These are phyloP conservation scores for Allium sativum DNA, from an alignment of 106 monocot species.

Conservation along the genomic window DNA sequence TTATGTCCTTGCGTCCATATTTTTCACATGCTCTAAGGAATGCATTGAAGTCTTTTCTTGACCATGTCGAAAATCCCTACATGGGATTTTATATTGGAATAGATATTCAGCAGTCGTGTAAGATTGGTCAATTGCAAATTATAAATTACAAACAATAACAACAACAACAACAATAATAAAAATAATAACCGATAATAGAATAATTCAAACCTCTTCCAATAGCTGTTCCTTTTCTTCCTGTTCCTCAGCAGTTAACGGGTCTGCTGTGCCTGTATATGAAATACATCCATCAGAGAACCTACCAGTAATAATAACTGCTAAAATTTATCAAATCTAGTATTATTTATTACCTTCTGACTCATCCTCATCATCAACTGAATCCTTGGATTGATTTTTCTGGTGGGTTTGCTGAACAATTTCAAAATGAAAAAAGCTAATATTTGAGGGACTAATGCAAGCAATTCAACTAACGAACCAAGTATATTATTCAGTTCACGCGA, in stretches of 20 bases:
- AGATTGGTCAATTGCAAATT: too few species aligned
- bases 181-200: neutral
- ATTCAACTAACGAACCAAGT: too few species aligned
- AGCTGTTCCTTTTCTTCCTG: conserved; percentile 84
- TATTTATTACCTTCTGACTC: conserved; percentile 61
- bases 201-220: conserved; percentile 60
- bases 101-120: too few species aligned
- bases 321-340: neutral
- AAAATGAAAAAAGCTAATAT: conserved; percentile 2
- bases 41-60: conserved; percentile 85
- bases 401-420: conserved; percentile 41
- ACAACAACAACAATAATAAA: too few species aligned
- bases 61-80: conserved; percentile 92
- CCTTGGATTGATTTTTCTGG: conserved; percentile 66
- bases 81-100: too few species aligned
- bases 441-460: neutral
- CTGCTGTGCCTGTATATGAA: conserved; percentile 42
- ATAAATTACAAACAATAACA: too few species aligned
- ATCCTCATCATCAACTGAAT: conserved; percentile 75
- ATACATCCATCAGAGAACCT: neutral
- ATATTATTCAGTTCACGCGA: too few species aligned
- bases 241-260: conserved; percentile 82
- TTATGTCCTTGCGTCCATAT: conserved; percentile 82
- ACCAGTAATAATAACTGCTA: neutral
- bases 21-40: conserved; percentile 94